Evolutionary conservation across 306 rosid genomes (phyloP), one percentile per base, ranked within the genome.

Genomic region (Myrica gale): DNA sequence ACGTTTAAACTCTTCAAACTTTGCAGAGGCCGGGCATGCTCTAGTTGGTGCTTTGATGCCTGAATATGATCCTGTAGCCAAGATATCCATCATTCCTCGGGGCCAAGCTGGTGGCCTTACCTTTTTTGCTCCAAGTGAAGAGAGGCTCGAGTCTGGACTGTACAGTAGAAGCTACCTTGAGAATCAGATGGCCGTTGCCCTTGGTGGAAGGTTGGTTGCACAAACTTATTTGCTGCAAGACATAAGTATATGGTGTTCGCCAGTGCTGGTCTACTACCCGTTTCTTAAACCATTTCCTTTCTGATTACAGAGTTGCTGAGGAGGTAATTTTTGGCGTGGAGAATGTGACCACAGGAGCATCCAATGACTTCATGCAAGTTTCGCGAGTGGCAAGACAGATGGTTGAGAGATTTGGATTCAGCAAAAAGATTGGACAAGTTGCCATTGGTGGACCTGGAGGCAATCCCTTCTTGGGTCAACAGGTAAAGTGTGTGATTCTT

Each of bases 101-200:
- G 99, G 92, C 75, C 92, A 88, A 79, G 92, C 92, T 0, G 92
- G 92, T 72, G 92, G 92, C 43, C 88, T 88, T 52, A 88, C 92
- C 72, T 88, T 88, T 72, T 88, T 88, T 41, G 88, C 92, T 53
- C 92, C 89, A 50, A 88, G 92, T 68, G 92, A 88, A 77, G 92
- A 88, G 86, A 83, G 92, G 82, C 92, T 88, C 0, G 92, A 88
- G 78, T 88, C 89, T 68, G 92, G 92, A 55, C 72, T 95, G 75
- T 95, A 95, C 87, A 95, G 99, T 72, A 89, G 99, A 90, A 95
- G 99, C 88, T 95, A 95, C 97, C 80, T 95, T 82, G 99, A 95
- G 84, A 95, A 95, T 82, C 99, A 95, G 82, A 95, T 95, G 99
- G 99, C 98, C 54, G 99, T 95, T 81, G 99, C 99, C 60, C 92